A percentile compares a stretch with the other conserved stretches of the same genome.
Evolutionary conservation across 306 rosid species (phyloP).

Genomic region (Senna tora): DNA sequence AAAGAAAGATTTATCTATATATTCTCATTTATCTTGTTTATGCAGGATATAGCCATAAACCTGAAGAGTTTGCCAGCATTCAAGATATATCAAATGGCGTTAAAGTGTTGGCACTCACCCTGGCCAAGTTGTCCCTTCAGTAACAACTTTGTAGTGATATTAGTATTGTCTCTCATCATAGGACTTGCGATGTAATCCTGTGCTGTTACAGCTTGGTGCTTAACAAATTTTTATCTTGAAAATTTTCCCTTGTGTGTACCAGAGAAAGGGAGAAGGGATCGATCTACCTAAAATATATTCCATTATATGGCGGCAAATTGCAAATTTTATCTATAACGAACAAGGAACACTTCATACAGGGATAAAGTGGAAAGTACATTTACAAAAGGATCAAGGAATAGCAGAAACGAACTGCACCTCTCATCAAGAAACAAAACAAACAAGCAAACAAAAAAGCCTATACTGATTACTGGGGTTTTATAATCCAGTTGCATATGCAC

Average conservation of each 20-base stretch:
- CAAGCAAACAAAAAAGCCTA: neutral
- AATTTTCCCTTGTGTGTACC: neutral
- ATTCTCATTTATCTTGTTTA: slow-evolving; percentile 36
- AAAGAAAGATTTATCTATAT: neutral
- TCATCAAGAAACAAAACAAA: neutral
- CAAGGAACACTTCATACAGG: neutral
- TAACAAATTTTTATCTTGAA: slow-evolving; percentile 16
- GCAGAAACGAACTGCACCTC: neutral
- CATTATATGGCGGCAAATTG: neutral
- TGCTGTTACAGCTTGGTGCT: slow-evolving; percentile 28
- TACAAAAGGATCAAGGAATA: neutral
- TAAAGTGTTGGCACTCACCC: slow-evolving; percentile 77
- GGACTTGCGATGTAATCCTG: slow-evolving; percentile 32
- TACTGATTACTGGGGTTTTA: neutral
- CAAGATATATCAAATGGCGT: slow-evolving; percentile 87
- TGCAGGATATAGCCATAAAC: slow-evolving; percentile 97
- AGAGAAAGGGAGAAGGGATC: slow-evolving; percentile 23
- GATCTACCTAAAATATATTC: slow-evolving; percentile 9
- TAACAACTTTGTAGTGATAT: slow-evolving; percentile 44
- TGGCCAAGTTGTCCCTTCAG: slow-evolving; percentile 78
- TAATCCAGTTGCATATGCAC: neutral
- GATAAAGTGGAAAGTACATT: slow-evolving; percentile 13
- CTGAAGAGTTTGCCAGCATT: slow-evolving; percentile 77
- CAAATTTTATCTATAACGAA: neutral
- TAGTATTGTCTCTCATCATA: slow-evolving; percentile 16